These are phyloP conservation scores for Chaetomiaceae sp. DNA, from an alignment of 2,329 filamentous ascomycete species.

Conservation along the genomic window DNA sequence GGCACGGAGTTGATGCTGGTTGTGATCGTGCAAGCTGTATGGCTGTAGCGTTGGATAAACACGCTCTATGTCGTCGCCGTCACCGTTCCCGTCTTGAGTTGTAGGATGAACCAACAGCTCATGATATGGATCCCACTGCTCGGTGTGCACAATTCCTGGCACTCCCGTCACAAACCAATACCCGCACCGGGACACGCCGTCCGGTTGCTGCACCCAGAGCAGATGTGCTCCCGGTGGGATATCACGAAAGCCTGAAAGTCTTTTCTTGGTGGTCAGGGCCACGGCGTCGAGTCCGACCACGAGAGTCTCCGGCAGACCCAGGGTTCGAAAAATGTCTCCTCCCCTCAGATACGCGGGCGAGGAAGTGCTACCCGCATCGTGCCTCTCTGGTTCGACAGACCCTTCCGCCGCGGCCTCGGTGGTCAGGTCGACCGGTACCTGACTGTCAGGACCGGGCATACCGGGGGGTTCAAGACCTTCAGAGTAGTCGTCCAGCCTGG, in stretches of 20 bases:
- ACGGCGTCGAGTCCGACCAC: conserved; percentile 49
- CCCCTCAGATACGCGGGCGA: conserved; percentile 26
- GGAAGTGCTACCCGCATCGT: neutral
- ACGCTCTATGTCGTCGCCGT: conserved; percentile 36
- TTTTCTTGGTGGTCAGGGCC: conserved; percentile 38
- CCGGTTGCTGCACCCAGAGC: conserved; percentile 50
- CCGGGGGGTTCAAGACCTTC: neutral
- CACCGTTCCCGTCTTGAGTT: conserved; percentile 28
- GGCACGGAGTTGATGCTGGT: conserved; percentile 4
- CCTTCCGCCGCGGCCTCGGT: neutral
- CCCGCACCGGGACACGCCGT: conserved; percentile 46
- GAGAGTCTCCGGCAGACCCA: conserved; percentile 45
- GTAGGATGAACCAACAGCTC: conserved; percentile 48
- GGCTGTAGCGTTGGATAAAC: conserved; percentile 39
- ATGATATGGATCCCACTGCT: conserved; percentile 51
- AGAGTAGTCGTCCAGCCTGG: too few relatives aligned
- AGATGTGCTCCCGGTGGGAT: conserved; percentile 53
- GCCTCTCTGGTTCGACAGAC: neutral
- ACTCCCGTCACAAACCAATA: conserved; percentile 48
- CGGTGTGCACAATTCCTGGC: conserved; percentile 35
- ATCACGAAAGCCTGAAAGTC: conserved; percentile 46
- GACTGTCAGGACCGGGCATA: too few relatives aligned
- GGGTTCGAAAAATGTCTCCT: conserved; percentile 48
- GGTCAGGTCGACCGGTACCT: too few relatives aligned
- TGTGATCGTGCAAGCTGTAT: conserved; percentile 31